Conservation (phyloP, 2,329 filamentous ascomycete genomes). For the Ceratocystis papillata region DNA sequence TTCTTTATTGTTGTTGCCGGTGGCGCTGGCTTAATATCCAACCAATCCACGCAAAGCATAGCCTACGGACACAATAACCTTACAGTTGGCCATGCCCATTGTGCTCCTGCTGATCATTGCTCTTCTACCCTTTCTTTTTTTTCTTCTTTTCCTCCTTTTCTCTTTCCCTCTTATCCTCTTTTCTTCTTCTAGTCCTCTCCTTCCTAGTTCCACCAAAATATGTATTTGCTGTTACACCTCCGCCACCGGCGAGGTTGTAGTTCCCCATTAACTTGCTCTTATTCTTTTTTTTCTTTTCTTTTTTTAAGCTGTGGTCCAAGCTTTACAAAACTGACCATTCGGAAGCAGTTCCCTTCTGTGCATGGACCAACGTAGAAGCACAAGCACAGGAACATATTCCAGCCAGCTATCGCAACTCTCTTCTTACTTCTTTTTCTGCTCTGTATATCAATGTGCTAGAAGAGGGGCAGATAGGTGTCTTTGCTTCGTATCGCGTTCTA, state of each 20-base stretch:
- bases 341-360: neutral
- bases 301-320: slow-evolving; percentile 4
- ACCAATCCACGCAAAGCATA: neutral
- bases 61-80: neutral
- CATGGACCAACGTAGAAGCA: neutral
- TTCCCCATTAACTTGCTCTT: slow-evolving; percentile 2
- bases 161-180: too few relatives aligned
- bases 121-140: neutral
- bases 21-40: slow-evolving; percentile 1
- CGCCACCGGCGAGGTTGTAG: neutral
- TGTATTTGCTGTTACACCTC: neutral
- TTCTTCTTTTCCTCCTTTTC: neutral
- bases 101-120: slow-evolving; percentile 6
- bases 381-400: neutral
- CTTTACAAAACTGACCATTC: neutral
- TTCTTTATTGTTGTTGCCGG: neutral
- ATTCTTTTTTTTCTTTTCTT: neutral
- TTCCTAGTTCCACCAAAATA: neutral
- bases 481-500: too few relatives aligned
- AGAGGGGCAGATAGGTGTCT: neutral
- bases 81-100: neutral
- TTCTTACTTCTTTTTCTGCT: neutral
- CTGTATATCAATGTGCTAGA: neutral
- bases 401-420: neutral
- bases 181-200: neutral